Evolutionary conservation across 345 rosid genomes (phyloP).

Genomic region (Excoecaria agallocha): DNA sequence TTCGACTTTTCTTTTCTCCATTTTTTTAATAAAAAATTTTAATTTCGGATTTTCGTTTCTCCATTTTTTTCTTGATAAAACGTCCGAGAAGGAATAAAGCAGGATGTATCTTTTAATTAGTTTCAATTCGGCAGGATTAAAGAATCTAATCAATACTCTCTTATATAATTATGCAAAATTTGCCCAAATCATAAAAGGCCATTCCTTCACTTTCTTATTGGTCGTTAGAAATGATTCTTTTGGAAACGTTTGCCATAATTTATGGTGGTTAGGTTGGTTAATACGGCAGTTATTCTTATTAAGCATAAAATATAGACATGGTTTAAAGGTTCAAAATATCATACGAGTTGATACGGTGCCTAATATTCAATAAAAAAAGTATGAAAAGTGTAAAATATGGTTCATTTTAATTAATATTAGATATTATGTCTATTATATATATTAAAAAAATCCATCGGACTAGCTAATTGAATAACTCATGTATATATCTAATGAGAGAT

Average conservation of each 20-base stretch:
- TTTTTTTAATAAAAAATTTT: too few species aligned
- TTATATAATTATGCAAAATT: background rate
- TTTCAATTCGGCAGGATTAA: background rate
- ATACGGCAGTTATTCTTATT: conserved; percentile 11
- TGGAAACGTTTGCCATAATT: conserved; percentile 7
- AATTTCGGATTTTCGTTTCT: too few species aligned
- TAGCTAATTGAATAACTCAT: too few species aligned
- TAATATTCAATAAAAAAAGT: too few species aligned
- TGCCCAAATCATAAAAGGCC: conserved; percentile 5
- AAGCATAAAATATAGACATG: conserved; percentile 1
- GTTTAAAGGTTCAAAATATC: background rate
- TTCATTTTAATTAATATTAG: too few species aligned
- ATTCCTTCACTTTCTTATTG: background rate
- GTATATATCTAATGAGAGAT: too few species aligned
- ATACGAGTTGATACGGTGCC: too few species aligned
- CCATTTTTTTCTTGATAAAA: background rate
- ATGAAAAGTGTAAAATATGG: too few species aligned
- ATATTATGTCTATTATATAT: too few species aligned
- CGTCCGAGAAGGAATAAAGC: background rate
- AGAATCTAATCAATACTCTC: background rate
- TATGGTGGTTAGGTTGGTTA: conserved; percentile 13
- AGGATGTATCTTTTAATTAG: too few species aligned
- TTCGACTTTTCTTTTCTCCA: too few species aligned
- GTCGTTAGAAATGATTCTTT: background rate
- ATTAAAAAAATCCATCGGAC: too few species aligned